A percentile compares a stretch with the other conserved stretches of the same genome.
Conservation (phyloP, 495 filamentous ascomycete species). For the Lepraria neglecta region DNA sequence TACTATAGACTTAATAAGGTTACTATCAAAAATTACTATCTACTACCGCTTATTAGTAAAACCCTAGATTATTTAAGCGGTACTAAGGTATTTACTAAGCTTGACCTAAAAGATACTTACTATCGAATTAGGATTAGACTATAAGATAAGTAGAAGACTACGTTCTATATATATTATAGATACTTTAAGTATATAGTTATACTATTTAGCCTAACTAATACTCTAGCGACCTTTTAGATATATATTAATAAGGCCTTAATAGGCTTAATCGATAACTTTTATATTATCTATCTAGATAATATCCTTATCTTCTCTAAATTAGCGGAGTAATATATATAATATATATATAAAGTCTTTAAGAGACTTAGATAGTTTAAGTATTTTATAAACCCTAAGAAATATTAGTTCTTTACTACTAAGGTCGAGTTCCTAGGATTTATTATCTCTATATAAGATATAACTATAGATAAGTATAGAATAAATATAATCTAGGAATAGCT, state of each 20-base stretch:
- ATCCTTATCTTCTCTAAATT: conserved; percentile 8
- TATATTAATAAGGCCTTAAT: no score
- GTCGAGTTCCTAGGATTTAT: conserved; percentile 18
- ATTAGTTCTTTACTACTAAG: conserved; percentile 15
- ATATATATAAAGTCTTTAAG: conserved; percentile 19
- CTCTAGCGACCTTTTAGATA: no score
- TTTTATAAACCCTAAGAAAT: conserved; percentile 22
- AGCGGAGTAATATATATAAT: conserved; percentile 7
- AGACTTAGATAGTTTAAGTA: background rate
- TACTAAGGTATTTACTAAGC: conserved; percentile 22
- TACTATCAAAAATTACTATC: conserved; percentile 23
- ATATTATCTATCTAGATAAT: background rate
- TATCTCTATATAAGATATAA: no score
- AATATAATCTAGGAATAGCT: no score
- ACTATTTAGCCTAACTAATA: conserved; percentile 7
- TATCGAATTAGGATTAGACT: conserved; percentile 22
- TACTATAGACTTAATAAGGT: conserved; percentile 24
- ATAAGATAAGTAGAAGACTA: conserved; percentile 26
- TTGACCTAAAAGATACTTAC: conserved; percentile 26
- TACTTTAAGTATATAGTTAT: conserved; percentile 26
- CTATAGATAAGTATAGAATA: no score
- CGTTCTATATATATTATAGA: conserved; percentile 11
- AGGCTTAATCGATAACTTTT: background rate
- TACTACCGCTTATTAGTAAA: conserved; percentile 21
- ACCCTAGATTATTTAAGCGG: conserved; percentile 9